Percentiles rank a stretch among this genome's conserved stretches.
Evolutionary conservation across 2,329 filamentous ascomycete genomes (phyloP).

Genomic region (Neophaeococcomyces mojaviensis): DNA sequence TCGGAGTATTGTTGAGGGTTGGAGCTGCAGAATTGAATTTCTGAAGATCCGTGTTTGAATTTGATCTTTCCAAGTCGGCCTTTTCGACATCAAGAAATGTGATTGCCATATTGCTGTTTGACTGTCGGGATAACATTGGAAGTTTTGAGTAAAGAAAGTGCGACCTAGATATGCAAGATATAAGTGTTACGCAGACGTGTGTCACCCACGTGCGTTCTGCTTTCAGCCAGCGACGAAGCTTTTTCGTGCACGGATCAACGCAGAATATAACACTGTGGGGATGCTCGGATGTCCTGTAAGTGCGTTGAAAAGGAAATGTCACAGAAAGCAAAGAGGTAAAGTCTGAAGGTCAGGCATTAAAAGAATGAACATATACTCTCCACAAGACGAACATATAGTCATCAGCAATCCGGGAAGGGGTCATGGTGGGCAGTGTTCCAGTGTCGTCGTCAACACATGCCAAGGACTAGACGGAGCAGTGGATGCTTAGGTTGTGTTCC

Average conservation of each 20-base stretch:
- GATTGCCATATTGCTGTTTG: slow-evolving; percentile 1
- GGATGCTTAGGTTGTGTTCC: neutral
- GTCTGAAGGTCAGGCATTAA: neutral
- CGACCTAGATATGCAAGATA: neutral
- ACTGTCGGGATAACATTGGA: slow-evolving; percentile 1
- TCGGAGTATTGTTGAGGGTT: slow-evolving; percentile 9
- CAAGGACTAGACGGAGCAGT: neutral
- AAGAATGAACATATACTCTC: neutral
- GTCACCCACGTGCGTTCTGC: neutral
- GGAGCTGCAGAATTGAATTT: slow-evolving; percentile 7
- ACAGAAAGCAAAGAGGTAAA: neutral
- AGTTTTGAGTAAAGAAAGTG: neutral
- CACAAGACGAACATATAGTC: neutral
- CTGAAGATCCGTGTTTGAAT: slow-evolving; percentile 1
- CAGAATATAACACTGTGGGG: neutral
- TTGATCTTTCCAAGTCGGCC: slow-evolving; percentile 3
- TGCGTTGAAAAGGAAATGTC: too few species aligned
- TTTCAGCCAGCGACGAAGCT: neutral
- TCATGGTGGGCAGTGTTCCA: slow-evolving; percentile 1
- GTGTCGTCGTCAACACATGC: slow-evolving; percentile 4
- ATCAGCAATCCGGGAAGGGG: too few species aligned
- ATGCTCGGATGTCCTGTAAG: too few species aligned
- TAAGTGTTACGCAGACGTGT: neutral
- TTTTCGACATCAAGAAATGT: slow-evolving; percentile 2
- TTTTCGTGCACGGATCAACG: neutral